These are phyloP conservation scores for Dictyophora rubrovolvata DNA, from an alignment of 768 basidiomycete species.

Conservation along the genomic window DNA sequence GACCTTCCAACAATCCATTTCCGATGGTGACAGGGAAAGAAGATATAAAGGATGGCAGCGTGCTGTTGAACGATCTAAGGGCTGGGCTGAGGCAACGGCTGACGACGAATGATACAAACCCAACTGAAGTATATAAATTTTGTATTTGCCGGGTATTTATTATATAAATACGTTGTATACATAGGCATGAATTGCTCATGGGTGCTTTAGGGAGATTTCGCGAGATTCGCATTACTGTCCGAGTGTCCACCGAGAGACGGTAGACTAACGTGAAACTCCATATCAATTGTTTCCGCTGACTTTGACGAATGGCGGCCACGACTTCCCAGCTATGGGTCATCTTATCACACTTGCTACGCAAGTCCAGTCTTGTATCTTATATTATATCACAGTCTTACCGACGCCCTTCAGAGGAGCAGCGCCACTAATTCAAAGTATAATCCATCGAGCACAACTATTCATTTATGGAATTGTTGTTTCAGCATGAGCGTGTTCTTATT, in stretches of 20 bases:
- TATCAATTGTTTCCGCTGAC: too few relatives aligned
- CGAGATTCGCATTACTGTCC: too few relatives aligned
- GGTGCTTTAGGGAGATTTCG: too few relatives aligned
- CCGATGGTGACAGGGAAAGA: slow-evolving; percentile 44
- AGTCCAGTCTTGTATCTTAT: slow-evolving; percentile 17
- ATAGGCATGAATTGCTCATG: too few relatives aligned
- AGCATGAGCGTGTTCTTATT: too few relatives aligned
- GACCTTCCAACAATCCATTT: slow-evolving; percentile 52
- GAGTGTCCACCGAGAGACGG: too few relatives aligned
- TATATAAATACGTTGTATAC: too few relatives aligned
- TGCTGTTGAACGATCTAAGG: slow-evolving; percentile 74
- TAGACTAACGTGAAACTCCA: too few relatives aligned
- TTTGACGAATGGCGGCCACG: background rate
- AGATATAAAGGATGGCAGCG: slow-evolving; percentile 79
- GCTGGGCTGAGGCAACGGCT: slow-evolving; percentile 61
- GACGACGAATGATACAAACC: slow-evolving; percentile 15
- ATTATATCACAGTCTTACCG: too few relatives aligned
- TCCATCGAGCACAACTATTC: too few relatives aligned
- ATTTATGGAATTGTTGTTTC: too few relatives aligned
- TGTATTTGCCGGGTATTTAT: too few relatives aligned
- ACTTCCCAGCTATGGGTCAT: slow-evolving; percentile 57
- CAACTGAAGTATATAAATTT: background rate
- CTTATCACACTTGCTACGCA: slow-evolving; percentile 85
- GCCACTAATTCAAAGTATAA: background rate
- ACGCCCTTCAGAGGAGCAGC: background rate